Evolutionary conservation across 108 stramenopile species (phyloP).

Genomic region (Craspedostauros australis): DNA sequence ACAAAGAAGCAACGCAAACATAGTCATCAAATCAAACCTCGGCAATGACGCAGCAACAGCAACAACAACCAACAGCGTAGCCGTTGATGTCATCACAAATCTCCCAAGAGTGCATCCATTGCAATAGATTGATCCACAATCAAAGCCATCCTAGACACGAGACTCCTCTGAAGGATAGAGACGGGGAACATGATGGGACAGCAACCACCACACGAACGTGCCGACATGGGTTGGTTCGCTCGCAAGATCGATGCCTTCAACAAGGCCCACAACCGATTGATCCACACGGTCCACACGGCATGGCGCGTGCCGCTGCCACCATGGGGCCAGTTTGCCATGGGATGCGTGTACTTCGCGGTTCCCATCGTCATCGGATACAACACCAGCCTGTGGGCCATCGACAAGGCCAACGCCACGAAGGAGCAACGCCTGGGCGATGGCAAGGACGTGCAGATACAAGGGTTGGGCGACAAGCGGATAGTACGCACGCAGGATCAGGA

Average conservation of each 20-base stretch:
- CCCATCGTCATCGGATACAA: slow-evolving; percentile 68
- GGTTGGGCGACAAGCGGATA: slow-evolving; percentile 41
- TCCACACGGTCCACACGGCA: slow-evolving; percentile 42
- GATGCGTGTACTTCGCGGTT: slow-evolving; percentile 64
- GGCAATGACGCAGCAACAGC: too few species aligned
- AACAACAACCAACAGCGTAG: too few species aligned
- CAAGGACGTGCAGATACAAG: slow-evolving; percentile 11
- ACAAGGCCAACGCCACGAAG: slow-evolving; percentile 50
- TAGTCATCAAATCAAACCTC: too few species aligned
- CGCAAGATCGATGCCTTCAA: slow-evolving; percentile 15
- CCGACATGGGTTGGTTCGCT: slow-evolving; percentile 11
- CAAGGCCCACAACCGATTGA: slow-evolving; percentile 31
- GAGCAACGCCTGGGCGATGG: slow-evolving; percentile 38
- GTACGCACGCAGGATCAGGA: slow-evolving; percentile 24
- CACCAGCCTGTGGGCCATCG: slow-evolving; percentile 62
- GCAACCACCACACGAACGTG: too few species aligned
- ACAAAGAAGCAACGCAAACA: too few species aligned
- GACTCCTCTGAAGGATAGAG: too few species aligned
- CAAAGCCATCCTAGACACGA: too few species aligned
- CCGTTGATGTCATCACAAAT: too few species aligned
- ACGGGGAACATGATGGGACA: too few species aligned
- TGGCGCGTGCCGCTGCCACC: slow-evolving; percentile 62
- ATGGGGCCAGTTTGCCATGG: slow-evolving; percentile 69
- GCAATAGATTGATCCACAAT: too few species aligned
- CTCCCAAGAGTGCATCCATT: too few species aligned